These are phyloP conservation scores for Amanita jacksonii DNA, from an alignment of 768 basidiomycete genomes.

Conservation along the genomic window DNA sequence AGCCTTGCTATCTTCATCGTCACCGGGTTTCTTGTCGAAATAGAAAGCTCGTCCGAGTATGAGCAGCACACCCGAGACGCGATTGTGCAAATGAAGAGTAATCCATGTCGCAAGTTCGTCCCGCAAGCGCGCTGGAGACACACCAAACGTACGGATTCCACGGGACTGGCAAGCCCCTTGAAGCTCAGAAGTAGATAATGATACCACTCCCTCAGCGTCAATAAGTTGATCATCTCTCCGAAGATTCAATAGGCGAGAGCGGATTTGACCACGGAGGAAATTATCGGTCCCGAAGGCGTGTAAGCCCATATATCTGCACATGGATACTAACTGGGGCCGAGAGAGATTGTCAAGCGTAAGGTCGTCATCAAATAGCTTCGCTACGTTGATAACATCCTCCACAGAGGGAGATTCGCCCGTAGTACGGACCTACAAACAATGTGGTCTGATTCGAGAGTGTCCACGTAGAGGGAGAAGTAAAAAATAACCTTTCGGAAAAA, in stretches of 20 bases:
- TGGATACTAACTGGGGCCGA: conserved; percentile 94
- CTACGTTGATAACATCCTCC: conserved; percentile 85
- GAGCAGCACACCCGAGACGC: conserved; percentile 89
- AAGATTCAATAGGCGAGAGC: conserved; percentile 70
- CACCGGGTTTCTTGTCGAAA: conserved; percentile 70
- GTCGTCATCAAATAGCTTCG: conserved; percentile 95
- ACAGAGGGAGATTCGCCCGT: conserved; percentile 92
- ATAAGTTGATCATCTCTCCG: conserved; percentile 93
- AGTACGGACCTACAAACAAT: conserved; percentile 57
- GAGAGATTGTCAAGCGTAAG: conserved; percentile 97
- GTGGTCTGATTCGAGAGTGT: too few species aligned
- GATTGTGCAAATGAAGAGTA: conserved; percentile 77
- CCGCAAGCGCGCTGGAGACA: conserved; percentile 79
- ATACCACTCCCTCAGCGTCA: conserved; percentile 79
- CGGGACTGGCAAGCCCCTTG: conserved; percentile 91
- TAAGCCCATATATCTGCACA: conserved; percentile 96
- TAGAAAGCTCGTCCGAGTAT: conserved; percentile 92
- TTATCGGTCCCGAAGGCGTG: conserved; percentile 99
- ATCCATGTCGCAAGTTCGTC: conserved; percentile 94
- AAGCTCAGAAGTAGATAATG: conserved; percentile 84
- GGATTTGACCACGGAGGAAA: conserved; percentile 89
- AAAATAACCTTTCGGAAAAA: conserved; percentile 87
- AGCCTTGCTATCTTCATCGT: conserved; percentile 76
- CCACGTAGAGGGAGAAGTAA: not conserved
- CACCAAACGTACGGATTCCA: conserved; percentile 82